Evolutionary conservation across 148 eudicot species (phyloP), one percentile per base, ranked within the genome.

Genomic region (Vaccinium darrowii): DNA sequence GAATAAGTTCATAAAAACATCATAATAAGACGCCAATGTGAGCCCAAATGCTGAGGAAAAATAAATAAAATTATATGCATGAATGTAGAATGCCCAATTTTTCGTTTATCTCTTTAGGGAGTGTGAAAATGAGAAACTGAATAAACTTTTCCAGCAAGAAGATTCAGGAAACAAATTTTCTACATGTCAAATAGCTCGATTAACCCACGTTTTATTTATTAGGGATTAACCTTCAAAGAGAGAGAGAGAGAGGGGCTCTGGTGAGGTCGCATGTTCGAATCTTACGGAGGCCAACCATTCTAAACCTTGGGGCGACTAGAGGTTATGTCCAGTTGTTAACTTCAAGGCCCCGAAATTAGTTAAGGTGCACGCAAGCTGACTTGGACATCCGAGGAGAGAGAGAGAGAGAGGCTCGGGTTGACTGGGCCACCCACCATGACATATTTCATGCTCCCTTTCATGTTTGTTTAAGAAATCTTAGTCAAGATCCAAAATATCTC

Each of bases 351-450:
- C 5, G 43, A 0, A 39, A 39, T 39, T 39, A 2, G 43, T 39
- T 0, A 0, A 39, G 43, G 43, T 39, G 43, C 43, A 4, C 43
- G 43, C 43, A 39, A 39, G 43, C 43, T 39, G 0, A 4, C 43
- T 4, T 4, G 43, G 4, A 39, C 43, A 39, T 39, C 5, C 43
- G 36, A 1, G 2, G 43, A 39, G 43, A 39, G 43, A 39, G 43
- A 39, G 43, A 65, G 67, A 65, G 83, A 43, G 76, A 12, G 76
- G 57, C 21, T 63, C 3, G 1, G 57, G 56, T 52, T 82, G 76
- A 43, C 75, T 36, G n/a, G 19, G 7, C 39, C 49, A 49, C 80
- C 82, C 49, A 58, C 72, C 83, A 19, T 81, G 83, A 62, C 73
- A 43, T 36, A 33, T 15, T 56, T 33, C 12, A 79, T 25, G 36